A percentile compares a stretch with the other conserved stretches of the same genome.
Conservation (phyloP, 169 alveolate genomes). For the Plasmodium fragile region DNA sequence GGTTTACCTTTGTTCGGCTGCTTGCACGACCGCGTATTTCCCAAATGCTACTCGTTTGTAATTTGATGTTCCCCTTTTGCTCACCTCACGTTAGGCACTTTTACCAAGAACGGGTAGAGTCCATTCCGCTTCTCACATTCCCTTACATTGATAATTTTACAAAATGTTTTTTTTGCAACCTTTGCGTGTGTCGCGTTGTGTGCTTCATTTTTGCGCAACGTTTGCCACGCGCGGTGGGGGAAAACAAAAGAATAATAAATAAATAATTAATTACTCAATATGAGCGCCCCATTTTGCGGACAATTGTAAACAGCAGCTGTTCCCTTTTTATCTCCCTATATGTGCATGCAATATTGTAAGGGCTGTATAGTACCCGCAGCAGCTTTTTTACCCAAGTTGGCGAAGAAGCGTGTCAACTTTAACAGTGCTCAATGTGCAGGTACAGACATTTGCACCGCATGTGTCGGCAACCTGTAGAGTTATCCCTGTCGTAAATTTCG, state of each 20-base stretch:
- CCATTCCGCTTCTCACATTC: not conserved
- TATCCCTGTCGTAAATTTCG: not conserved
- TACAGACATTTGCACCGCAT: not conserved
- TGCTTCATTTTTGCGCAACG: not conserved
- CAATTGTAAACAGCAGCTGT: not conserved
- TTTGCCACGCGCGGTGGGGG: not conserved
- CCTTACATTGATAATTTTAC: not conserved
- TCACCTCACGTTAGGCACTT: not conserved
- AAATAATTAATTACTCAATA: not conserved
- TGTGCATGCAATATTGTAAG: not conserved
- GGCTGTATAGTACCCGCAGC: not conserved
- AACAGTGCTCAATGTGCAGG: not conserved
- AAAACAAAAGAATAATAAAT: not conserved
- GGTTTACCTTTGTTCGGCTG: not conserved
- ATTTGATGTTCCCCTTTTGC: not conserved
- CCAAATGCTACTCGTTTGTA: not conserved
- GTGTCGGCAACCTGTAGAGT: not conserved
- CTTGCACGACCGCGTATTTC: not conserved
- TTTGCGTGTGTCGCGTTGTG: not conserved
- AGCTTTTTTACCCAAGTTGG: not conserved
- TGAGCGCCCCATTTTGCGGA: not conserved
- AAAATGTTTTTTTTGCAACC: not conserved
- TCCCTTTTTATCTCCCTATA: not conserved
- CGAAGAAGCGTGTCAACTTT: not conserved
- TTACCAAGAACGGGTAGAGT: not conserved